A percentile compares a stretch with the other conserved stretches of the same genome.
Evolutionary conservation across 371 early-diverging fungal species (phyloP).

Genomic region (Mucor mucedo): DNA sequence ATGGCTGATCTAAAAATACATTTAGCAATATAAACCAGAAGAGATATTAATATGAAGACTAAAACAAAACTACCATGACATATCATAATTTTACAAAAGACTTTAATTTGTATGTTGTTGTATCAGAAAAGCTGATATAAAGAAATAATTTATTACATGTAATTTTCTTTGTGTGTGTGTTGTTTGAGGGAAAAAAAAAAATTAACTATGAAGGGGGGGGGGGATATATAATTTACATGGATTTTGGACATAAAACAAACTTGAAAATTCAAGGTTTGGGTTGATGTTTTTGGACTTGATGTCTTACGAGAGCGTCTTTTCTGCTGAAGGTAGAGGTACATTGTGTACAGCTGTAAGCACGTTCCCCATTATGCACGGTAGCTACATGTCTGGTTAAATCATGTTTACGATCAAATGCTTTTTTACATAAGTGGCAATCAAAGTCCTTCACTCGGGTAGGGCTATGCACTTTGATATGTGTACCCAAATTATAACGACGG

Average conservation of each 20-base stretch:
- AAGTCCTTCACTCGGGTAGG: slow-evolving; percentile 65
- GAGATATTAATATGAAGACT: no score
- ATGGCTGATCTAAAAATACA: no score
- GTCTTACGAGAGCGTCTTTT: slow-evolving; percentile 71
- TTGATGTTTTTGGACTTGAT: slow-evolving; percentile 41
- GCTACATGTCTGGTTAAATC: slow-evolving; percentile 78
- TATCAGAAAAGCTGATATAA: no score
- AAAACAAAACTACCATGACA: no score
- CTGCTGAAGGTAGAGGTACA: slow-evolving; percentile 72
- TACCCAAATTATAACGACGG: slow-evolving; percentile 76
- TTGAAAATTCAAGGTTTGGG: slow-evolving; percentile 1
- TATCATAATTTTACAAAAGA: no score
- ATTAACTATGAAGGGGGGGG: neutral
- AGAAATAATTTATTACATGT: no score
- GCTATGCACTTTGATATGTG: slow-evolving; percentile 77
- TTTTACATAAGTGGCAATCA: slow-evolving; percentile 60
- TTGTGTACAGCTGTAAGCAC: slow-evolving; percentile 56
- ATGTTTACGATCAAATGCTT: slow-evolving; percentile 69
- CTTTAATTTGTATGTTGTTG: no score
- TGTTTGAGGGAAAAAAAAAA: neutral
- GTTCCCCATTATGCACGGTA: slow-evolving; percentile 68
- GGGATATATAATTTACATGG: neutral
- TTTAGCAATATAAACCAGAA: no score
- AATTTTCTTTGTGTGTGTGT: no score
- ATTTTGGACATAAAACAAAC: neutral